A percentile compares a stretch with the other conserved stretches of the same genome.
Evolutionary conservation across 2,329 filamentous ascomycete genomes (phyloP).

Genomic region (Ilyonectria sp.): DNA sequence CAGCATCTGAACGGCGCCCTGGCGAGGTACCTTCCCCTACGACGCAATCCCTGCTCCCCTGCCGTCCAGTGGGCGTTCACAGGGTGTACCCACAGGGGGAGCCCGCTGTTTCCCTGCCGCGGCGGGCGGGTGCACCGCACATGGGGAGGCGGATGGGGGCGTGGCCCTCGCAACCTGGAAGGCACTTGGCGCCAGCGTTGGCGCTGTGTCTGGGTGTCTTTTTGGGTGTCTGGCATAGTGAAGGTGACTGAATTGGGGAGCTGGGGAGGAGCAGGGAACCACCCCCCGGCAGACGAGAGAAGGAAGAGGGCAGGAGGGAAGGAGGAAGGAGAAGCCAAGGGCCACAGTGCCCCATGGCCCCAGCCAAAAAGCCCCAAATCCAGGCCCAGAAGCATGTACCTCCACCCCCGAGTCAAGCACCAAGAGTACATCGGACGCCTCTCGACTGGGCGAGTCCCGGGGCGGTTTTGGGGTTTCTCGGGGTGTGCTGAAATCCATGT

Average conservation of each 20-base stretch:
- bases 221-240: background rate
- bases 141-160: conserved; percentile 13
- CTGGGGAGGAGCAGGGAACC: background rate
- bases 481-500: conserved; percentile 30
- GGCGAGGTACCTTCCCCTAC: conserved; percentile 13
- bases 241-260: background rate
- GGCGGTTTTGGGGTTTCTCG: conserved; percentile 6
- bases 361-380: conserved; percentile 13
- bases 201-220: background rate
- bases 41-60: background rate
- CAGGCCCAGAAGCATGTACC: conserved; percentile 27
- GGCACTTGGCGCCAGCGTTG: conserved; percentile 21
- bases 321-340: conserved; percentile 2
- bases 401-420: conserved; percentile 28
- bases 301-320: background rate
- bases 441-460: conserved; percentile 14
- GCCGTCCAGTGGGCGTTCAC: conserved; percentile 12
- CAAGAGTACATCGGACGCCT: conserved; percentile 21
- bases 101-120: conserved; percentile 25
- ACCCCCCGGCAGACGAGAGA: background rate
- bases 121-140: conserved; percentile 18
- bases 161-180: conserved; percentile 10
- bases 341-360: conserved; percentile 17
- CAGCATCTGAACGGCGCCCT: conserved; percentile 26
- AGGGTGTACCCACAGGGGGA: conserved; percentile 13